Percentiles rank a stretch among this genome's conserved stretches.
phyloP scores from a whole-genome alignment of 139 green algal genomes.

The Penium margaritaceum region DNA sequence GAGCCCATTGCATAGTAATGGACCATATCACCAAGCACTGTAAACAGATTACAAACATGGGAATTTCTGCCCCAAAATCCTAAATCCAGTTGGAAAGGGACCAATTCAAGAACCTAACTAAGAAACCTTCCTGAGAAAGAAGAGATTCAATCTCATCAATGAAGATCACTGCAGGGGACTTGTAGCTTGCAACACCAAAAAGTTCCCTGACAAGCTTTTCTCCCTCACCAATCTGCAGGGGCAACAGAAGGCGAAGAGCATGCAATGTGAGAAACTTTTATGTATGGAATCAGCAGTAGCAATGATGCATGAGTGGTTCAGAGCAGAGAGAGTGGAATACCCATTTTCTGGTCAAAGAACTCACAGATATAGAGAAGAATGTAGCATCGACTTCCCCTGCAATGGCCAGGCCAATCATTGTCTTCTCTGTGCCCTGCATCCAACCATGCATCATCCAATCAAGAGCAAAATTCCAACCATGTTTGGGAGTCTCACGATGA shows the following conservation, averaged over 20 bases:
- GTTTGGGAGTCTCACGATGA: too few species aligned
- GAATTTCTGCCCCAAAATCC: background rate
- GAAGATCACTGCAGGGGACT: slow-evolving; percentile 93
- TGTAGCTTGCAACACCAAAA: slow-evolving; percentile 77
- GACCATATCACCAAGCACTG: slow-evolving; percentile 3
- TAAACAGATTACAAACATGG: slow-evolving; percentile 48
- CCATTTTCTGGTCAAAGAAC: slow-evolving; percentile 95
- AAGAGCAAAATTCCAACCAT: slow-evolving; percentile 18
- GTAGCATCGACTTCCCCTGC: slow-evolving; percentile 89
- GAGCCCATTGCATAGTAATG: slow-evolving; percentile 9
- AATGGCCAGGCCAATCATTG: slow-evolving; percentile 87
- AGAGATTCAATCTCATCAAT: slow-evolving; percentile 97
- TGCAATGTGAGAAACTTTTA: background rate
- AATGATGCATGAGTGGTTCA: background rate
- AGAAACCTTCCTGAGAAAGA: slow-evolving; percentile 61
- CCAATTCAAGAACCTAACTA: slow-evolving; percentile 80
- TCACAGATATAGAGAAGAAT: slow-evolving; percentile 93
- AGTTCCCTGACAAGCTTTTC: slow-evolving; percentile 88
- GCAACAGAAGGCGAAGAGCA: background rate
- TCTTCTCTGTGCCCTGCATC: slow-evolving; percentile 88
- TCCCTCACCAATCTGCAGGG: slow-evolving; percentile 90
- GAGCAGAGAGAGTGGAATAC: slow-evolving; percentile 9
- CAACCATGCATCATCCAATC: too few species aligned
- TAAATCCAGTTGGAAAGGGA: too few species aligned
- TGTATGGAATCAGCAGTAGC: background rate